Percentiles rank a stretch among this genome's conserved stretches.
phyloP scores from a whole-genome alignment of 306 rosid species.

The Castanopsis chinensis region DNA sequence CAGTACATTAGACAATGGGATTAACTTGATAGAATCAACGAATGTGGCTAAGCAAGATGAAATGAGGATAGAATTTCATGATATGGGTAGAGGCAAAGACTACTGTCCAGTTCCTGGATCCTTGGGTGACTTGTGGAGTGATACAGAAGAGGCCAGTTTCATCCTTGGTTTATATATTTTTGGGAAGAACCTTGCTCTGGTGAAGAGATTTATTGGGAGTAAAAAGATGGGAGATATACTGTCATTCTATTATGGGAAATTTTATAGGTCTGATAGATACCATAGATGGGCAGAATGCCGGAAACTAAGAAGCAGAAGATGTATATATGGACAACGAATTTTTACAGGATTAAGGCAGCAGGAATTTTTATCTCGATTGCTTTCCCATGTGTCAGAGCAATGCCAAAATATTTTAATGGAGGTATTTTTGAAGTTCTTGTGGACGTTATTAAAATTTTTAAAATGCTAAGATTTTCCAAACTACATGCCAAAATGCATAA shows the following conservation, averaged over 20 bases:
- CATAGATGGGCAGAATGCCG: slow-evolving; percentile 71
- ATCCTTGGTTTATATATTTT: slow-evolving; percentile 80
- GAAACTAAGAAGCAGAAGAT: slow-evolving; percentile 64
- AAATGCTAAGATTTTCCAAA: neutral
- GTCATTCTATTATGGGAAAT: slow-evolving; percentile 83
- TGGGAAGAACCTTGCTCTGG: slow-evolving; percentile 77
- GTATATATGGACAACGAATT: slow-evolving; percentile 62
- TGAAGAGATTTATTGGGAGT: slow-evolving; percentile 59
- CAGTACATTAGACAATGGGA: slow-evolving; percentile 18
- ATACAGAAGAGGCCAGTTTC: slow-evolving; percentile 63
- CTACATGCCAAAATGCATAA: neutral
- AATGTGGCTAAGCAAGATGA: slow-evolving; percentile 35
- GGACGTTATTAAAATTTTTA: slow-evolving; percentile 4
- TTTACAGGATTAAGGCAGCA: slow-evolving; percentile 83
- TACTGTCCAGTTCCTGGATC: slow-evolving; percentile 59
- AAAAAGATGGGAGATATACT: slow-evolving; percentile 71
- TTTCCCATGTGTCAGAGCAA: slow-evolving; percentile 47
- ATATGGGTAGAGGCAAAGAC: slow-evolving; percentile 32
- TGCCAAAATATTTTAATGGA: slow-evolving; percentile 41
- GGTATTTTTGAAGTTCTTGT: slow-evolving; percentile 43
- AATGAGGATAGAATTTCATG: slow-evolving; percentile 21
- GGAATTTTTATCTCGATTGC: slow-evolving; percentile 75
- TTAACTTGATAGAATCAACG: slow-evolving; percentile 26
- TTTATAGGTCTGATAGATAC: slow-evolving; percentile 65
- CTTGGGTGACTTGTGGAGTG: slow-evolving; percentile 53